phyloP scores from a whole-genome alignment of 2,329 filamentous ascomycete species.

The Neonectria ditissima region DNA sequence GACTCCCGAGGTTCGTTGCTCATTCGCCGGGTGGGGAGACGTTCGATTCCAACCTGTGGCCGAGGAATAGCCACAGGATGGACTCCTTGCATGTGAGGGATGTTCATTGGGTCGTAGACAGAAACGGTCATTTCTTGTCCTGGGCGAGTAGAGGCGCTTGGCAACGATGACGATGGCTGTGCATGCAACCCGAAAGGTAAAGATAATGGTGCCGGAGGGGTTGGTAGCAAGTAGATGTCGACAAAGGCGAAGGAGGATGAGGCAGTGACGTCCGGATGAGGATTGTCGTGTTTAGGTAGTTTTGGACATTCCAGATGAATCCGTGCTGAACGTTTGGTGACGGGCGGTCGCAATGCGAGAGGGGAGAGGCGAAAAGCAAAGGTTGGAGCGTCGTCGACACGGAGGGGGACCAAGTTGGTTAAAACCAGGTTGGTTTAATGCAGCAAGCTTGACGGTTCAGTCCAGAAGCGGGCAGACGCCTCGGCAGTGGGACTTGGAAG shows the following conservation, averaged over 20 bases:
- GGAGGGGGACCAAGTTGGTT: slow-evolving; percentile 17
- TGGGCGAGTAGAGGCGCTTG: slow-evolving; percentile 13
- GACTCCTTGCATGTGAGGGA: slow-evolving; percentile 56
- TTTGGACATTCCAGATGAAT: slow-evolving; percentile 20
- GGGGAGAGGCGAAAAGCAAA: neutral
- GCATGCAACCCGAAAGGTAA: neutral
- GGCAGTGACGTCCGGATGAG: neutral
- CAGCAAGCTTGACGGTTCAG: slow-evolving; percentile 20
- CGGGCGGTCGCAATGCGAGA: slow-evolving; percentile 14
- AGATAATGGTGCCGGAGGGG: neutral
- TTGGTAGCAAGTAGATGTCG: neutral
- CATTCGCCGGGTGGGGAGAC: slow-evolving; percentile 76
- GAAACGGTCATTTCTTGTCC: slow-evolving; percentile 54
- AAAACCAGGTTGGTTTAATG: neutral
- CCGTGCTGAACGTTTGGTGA: slow-evolving; percentile 4
- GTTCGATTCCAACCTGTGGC: slow-evolving; percentile 84
- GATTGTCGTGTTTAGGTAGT: slow-evolving; percentile 1
- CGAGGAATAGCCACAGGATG: slow-evolving; percentile 72
- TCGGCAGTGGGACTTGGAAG: slow-evolving; percentile 33
- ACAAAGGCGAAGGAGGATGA: neutral
- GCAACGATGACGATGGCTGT: slow-evolving; percentile 3
- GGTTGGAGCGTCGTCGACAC: slow-evolving; percentile 25
- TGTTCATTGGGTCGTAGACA: slow-evolving; percentile 56
- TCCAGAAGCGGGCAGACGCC: slow-evolving; percentile 31
- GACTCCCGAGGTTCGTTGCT: slow-evolving; percentile 84